Conservation (phyloP, 1,139 yeast species). For the Taphrina betulina region DNA sequence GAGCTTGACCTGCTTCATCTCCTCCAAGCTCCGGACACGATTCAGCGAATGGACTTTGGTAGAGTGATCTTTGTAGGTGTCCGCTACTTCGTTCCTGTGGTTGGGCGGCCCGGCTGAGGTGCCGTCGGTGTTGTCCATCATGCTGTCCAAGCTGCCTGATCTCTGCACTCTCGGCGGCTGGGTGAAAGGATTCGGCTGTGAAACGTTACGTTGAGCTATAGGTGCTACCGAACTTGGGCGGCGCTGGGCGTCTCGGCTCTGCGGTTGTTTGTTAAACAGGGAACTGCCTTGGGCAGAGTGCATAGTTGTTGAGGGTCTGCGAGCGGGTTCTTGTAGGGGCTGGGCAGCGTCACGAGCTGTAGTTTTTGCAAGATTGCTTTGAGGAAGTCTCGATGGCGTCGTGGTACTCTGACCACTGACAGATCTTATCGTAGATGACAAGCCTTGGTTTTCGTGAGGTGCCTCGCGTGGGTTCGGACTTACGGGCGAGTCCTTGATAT, state of each 20-base stretch:
- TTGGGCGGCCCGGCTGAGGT: neutral
- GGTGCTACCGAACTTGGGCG: too few species aligned
- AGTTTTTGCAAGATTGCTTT: too few species aligned
- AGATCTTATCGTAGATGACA: slow-evolving; percentile 11
- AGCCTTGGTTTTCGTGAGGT: neutral
- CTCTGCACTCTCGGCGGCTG: slow-evolving; percentile 16
- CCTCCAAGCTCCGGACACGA: slow-evolving; percentile 12
- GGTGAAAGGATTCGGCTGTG: slow-evolving; percentile 10
- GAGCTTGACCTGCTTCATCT: too few species aligned
- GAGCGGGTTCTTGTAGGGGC: too few species aligned
- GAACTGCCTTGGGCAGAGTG: too few species aligned
- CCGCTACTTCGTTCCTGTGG: neutral
- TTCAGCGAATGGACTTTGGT: slow-evolving; percentile 1
- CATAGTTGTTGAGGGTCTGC: too few species aligned
- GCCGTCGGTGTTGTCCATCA: slow-evolving; percentile 13
- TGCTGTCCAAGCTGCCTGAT: slow-evolving; percentile 15
- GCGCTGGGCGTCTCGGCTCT: too few species aligned
- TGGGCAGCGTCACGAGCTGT: too few species aligned
- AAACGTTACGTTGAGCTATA: slow-evolving; percentile 25
- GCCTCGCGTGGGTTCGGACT: neutral
- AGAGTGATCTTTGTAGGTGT: neutral
- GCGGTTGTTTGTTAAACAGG: too few species aligned
- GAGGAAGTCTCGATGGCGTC: slow-evolving; percentile 22
- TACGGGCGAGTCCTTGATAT: neutral
- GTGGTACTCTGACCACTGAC: slow-evolving; percentile 29